Percentiles rank a stretch among this genome's conserved stretches.
Conservation (phyloP, 768 basidiomycete genomes). For the Tulasnella sp. region DNA sequence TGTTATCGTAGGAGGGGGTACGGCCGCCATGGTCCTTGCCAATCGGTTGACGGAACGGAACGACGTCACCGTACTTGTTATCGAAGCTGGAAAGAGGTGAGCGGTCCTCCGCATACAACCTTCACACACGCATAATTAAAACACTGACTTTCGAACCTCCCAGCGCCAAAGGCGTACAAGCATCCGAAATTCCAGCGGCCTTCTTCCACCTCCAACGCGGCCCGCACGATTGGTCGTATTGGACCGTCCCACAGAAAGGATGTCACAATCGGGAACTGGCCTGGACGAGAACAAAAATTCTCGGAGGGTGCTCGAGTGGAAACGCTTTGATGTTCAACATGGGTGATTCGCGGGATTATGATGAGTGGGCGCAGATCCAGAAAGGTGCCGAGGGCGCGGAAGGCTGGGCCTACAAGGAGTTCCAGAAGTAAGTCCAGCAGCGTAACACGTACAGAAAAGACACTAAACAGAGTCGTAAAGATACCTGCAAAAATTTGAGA, state of each 20-base stretch:
- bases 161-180: too few species aligned
- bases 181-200: too few species aligned
- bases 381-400: neutral
- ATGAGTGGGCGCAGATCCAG: slow-evolving; percentile 16
- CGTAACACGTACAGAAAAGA: neutral
- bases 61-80: slow-evolving; percentile 43
- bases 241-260: slow-evolving; percentile 20
- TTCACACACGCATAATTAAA: too few species aligned
- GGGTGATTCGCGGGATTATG: slow-evolving; percentile 20
- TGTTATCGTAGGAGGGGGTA: slow-evolving; percentile 48
- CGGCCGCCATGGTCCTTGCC: slow-evolving; percentile 46
- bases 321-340: slow-evolving; percentile 54
- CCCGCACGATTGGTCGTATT: slow-evolving; percentile 27
- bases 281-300: slow-evolving; percentile 60
- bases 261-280: slow-evolving; percentile 45
- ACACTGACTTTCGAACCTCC: too few species aligned
- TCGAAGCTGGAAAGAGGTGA: slow-evolving; percentile 39
- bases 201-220: slow-evolving; percentile 5
- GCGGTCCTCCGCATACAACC: too few species aligned
- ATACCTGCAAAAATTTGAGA: slow-evolving; percentile 26
- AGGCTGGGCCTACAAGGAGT: slow-evolving; percentile 13
- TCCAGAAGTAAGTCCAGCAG: slow-evolving; percentile 20
- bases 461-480: neutral
- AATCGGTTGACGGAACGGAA: slow-evolving; percentile 45
- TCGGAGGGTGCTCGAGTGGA: slow-evolving; percentile 79